These are phyloP conservation scores for Ambrosiella cleistominuta DNA, from an alignment of 2,329 filamentous ascomycete species.

Conservation along the genomic window DNA sequence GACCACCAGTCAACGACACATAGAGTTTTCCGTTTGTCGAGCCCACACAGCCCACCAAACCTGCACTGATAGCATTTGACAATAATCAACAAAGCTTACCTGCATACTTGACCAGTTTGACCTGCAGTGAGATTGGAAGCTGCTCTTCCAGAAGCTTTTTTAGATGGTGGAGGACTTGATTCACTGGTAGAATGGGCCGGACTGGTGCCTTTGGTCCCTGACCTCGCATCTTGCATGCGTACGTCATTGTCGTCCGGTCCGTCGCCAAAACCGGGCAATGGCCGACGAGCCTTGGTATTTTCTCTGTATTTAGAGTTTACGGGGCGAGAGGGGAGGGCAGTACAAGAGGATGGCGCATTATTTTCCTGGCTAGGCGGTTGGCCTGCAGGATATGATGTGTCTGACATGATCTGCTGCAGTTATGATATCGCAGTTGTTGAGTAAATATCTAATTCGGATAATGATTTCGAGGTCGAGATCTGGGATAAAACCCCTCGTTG, in stretches of 20 bases:
- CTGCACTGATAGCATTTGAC: not conserved
- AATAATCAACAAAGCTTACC: constrained; percentile 28
- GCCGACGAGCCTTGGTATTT: constrained; percentile 2
- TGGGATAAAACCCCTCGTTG: not conserved
- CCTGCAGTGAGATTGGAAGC: constrained; percentile 4
- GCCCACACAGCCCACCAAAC: not conserved
- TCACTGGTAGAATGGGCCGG: not conserved
- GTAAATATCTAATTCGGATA: too few relatives aligned
- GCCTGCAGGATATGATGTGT: not conserved
- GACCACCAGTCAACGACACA: not conserved
- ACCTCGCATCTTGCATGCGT: constrained; percentile 2
- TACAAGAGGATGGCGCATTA: constrained; percentile 5
- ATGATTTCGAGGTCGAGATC: not conserved
- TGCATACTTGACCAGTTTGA: constrained; percentile 46
- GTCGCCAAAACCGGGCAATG: constrained; percentile 9
- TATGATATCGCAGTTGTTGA: not conserved
- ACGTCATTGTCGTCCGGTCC: constrained; percentile 4
- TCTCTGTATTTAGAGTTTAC: constrained; percentile 4
- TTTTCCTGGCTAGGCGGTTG: not conserved
- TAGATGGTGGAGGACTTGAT: constrained; percentile 3
- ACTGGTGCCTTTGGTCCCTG: not conserved
- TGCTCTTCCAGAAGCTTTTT: constrained; percentile 1
- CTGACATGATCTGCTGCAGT: not conserved
- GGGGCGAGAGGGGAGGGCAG: constrained; percentile 10
- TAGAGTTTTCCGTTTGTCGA: not conserved